phyloP scores from a whole-genome alignment of 192 early-diverging fungal genomes.

The Coemansia sp. region DNA sequence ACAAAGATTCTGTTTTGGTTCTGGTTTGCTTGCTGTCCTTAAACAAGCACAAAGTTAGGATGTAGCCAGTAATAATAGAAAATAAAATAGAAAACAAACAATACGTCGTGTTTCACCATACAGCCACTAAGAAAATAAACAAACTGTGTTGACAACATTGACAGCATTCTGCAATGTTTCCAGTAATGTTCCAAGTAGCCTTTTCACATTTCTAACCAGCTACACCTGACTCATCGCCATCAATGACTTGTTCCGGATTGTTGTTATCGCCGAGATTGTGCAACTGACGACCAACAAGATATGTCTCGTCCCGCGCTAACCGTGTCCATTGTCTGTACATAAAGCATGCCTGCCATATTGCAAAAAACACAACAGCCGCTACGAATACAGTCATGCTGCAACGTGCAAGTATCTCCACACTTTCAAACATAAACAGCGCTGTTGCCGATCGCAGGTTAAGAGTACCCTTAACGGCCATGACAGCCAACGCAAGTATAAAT shows the following conservation, averaged over 20 bases:
- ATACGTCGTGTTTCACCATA: too few relatives aligned
- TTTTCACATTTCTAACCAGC: background rate
- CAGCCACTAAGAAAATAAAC: too few relatives aligned
- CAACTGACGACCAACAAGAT: conserved; percentile 79
- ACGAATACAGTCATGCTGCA: conserved; percentile 24
- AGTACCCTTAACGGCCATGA: conserved; percentile 16
- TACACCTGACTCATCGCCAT: background rate
- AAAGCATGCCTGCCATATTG: conserved; percentile 22
- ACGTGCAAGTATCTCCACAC: conserved; percentile 25
- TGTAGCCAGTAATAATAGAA: too few relatives aligned
- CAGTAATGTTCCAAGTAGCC: too few relatives aligned
- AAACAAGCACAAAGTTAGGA: too few relatives aligned
- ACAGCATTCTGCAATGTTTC: too few relatives aligned
- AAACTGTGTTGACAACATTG: too few relatives aligned
- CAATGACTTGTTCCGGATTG: background rate
- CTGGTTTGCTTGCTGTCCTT: too few relatives aligned
- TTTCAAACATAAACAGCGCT: conserved; percentile 16
- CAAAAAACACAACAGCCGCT: conserved; percentile 16
- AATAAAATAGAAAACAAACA: too few relatives aligned
- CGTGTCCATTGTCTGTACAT: conserved; percentile 73
- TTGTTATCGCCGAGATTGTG: conserved; percentile 71
- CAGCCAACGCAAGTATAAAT: conserved; percentile 15
- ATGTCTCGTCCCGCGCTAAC: conserved; percentile 78
- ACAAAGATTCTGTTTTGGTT: background rate
- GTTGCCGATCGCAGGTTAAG: conserved; percentile 24